Conservation (phyloP, 768 basidiomycete genomes). For the Russula lepida region DNA sequence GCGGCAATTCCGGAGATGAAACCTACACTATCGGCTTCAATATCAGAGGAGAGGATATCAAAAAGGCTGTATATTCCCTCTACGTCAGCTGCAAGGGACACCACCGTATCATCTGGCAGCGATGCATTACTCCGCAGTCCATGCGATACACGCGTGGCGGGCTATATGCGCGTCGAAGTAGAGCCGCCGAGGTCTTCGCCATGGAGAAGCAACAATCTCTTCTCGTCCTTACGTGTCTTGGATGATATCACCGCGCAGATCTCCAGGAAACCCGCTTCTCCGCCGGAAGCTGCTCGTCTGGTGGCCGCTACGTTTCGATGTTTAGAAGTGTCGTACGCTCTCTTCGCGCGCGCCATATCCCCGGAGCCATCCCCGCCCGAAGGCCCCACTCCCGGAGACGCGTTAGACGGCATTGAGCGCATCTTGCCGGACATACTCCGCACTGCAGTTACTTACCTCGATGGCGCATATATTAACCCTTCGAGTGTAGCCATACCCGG, state of each 20-base stretch:
- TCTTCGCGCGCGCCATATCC: conserved; percentile 4
- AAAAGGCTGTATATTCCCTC: neutral
- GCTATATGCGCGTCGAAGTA: neutral
- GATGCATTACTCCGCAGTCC: neutral
- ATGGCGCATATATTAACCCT: neutral
- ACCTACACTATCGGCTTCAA: neutral
- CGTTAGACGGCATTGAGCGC: neutral
- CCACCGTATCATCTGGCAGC: neutral
- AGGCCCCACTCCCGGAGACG: conserved; percentile 1
- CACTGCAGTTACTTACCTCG: neutral
- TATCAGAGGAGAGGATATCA: neutral
- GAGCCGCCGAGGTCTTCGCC: neutral
- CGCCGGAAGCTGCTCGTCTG: neutral
- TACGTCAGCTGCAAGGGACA: neutral
- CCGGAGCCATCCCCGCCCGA: neutral
- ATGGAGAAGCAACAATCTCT: neutral
- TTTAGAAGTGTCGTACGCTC: neutral
- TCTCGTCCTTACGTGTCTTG: conserved; percentile 11
- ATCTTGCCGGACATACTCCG: conserved; percentile 1
- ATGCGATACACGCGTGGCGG: neutral
- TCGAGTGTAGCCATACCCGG: neutral
- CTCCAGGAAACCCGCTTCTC: neutral
- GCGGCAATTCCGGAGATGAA: neutral
- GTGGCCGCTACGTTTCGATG: conserved; percentile 1
- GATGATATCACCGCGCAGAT: neutral